These are phyloP conservation scores for Fusarium lateritium DNA, from an alignment of 2,329 filamentous ascomycete species.

Conservation along the genomic window DNA sequence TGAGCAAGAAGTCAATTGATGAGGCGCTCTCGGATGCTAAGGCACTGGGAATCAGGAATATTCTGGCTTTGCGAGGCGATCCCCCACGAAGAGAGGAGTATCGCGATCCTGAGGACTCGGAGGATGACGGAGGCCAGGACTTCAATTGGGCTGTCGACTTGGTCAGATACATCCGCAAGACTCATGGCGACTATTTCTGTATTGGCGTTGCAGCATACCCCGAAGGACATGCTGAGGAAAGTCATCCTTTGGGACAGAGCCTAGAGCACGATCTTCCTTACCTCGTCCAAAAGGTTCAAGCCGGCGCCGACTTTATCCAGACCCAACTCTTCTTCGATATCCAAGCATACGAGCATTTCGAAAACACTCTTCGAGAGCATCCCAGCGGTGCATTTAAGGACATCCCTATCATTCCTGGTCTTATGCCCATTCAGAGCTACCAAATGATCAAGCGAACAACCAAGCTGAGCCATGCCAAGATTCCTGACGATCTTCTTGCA, in stretches of 20 bases:
- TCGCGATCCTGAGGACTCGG: slow-evolving; percentile 69
- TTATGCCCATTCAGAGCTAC: slow-evolving; percentile 99
- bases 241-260: slow-evolving; percentile 79
- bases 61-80: slow-evolving; percentile 91
- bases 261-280: slow-evolving; percentile 88
- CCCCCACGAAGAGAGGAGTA: slow-evolving; percentile 93
- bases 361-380: slow-evolving; percentile 82
- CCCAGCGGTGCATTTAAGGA: slow-evolving; percentile 87
- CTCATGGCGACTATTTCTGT: slow-evolving; percentile 95
- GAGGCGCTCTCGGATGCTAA: slow-evolving; percentile 92
- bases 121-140: slow-evolving; percentile 77
- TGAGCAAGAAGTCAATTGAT: slow-evolving; percentile 89
- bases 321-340: slow-evolving; percentile 97
- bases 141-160: slow-evolving; percentile 93
- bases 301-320: slow-evolving; percentile 98
- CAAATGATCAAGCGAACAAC: slow-evolving; percentile 95
- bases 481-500: slow-evolving; percentile 79
- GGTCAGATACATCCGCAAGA: slow-evolving; percentile 87
- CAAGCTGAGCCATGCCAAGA: slow-evolving; percentile 90
- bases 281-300: slow-evolving; percentile 89
- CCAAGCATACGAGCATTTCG: slow-evolving; percentile 84
- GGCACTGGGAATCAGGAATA: slow-evolving; percentile 91
- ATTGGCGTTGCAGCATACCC: slow-evolving; percentile 95
- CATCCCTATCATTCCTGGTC: slow-evolving; percentile 90
- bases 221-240: slow-evolving; percentile 94